phyloP scores from a whole-genome alignment of 495 filamentous ascomycete genomes.

The Melanomma pulvis-pyrius region DNA sequence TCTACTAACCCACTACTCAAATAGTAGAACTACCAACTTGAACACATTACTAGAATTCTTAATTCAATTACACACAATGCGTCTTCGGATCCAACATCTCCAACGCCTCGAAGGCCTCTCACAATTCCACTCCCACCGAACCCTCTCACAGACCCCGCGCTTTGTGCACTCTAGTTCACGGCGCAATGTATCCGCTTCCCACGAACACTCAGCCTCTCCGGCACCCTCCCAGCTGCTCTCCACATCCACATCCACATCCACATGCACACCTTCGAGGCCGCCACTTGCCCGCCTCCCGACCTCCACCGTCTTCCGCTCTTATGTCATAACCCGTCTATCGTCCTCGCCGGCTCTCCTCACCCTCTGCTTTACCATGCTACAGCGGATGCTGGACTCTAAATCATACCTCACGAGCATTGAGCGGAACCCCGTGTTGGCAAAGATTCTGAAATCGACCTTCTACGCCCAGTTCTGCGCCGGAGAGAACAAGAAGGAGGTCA shows the following conservation, averaged over 20 bases:
- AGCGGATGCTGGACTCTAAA: slow-evolving; percentile 68
- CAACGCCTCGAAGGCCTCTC: slow-evolving; percentile 2
- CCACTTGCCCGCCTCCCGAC: slow-evolving; percentile 58
- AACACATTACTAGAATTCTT: no score
- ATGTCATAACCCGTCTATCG: slow-evolving; percentile 77
- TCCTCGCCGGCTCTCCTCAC: slow-evolving; percentile 72
- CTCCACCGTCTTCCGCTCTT: slow-evolving; percentile 72
- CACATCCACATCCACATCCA: neutral
- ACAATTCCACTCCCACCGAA: neutral
- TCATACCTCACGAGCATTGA: slow-evolving; percentile 50
- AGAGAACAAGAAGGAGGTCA: slow-evolving; percentile 64
- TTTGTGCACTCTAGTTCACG: slow-evolving; percentile 29
- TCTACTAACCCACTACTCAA: neutral
- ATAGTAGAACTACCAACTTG: neutral
- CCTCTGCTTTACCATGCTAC: slow-evolving; percentile 70
- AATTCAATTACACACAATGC: slow-evolving; percentile 13
- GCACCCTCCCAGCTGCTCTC: neutral
- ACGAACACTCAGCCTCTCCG: slow-evolving; percentile 4
- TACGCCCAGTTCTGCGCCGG: slow-evolving; percentile 87
- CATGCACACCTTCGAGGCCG: neutral
- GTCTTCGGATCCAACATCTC: slow-evolving; percentile 1
- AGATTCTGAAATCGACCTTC: slow-evolving; percentile 72
- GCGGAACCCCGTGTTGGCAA: slow-evolving; percentile 44
- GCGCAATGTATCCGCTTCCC: slow-evolving; percentile 21
- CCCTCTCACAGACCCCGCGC: slow-evolving; percentile 12